A percentile compares a stretch with the other conserved stretches of the same genome.
These are phyloP conservation scores for Lophiostoma macrostomum DNA, from an alignment of 495 filamentous ascomycete genomes.

Conservation along the genomic window DNA sequence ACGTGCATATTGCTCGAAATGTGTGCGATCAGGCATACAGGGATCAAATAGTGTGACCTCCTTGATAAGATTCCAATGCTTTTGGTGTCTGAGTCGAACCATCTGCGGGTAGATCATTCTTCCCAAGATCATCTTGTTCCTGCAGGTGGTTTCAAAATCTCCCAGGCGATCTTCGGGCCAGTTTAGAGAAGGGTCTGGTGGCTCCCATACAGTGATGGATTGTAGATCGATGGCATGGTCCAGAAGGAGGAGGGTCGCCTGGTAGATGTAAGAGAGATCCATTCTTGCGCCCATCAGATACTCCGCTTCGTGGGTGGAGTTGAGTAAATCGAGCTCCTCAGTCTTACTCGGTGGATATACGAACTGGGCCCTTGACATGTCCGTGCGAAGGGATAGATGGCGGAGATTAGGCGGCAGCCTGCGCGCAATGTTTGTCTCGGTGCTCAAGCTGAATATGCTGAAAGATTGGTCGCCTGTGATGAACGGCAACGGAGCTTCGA, in stretches of 20 bases:
- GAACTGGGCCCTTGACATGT: slow-evolving; percentile 13
- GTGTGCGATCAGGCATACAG: neutral
- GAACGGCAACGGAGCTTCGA: slow-evolving; percentile 3
- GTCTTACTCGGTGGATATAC: neutral
- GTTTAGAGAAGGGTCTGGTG: neutral
- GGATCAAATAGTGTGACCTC: slow-evolving; percentile 5
- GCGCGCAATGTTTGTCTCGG: neutral
- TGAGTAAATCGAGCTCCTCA: neutral
- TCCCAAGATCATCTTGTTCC: neutral
- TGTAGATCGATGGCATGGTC: neutral
- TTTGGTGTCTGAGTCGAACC: neutral
- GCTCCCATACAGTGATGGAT: slow-evolving; percentile 9
- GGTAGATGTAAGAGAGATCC: slow-evolving; percentile 1
- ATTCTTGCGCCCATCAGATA: neutral
- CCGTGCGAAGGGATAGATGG: slow-evolving; percentile 10
- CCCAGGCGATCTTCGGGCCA: neutral
- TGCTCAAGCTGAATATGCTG: too few species aligned
- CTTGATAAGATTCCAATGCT: slow-evolving; percentile 9
- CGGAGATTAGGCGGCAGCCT: slow-evolving; percentile 9
- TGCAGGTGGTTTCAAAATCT: slow-evolving; percentile 4
- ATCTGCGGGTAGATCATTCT: slow-evolving; percentile 7
- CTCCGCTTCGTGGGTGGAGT: neutral
- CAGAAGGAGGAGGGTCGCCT: neutral
- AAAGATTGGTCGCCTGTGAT: slow-evolving; percentile 8
- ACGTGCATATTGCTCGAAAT: slow-evolving; percentile 2